Evolutionary conservation across 805 yeast genomes (phyloP), one percentile per base, ranked within the genome.

Genomic region (Cyberlindnera misumaiensis): DNA sequence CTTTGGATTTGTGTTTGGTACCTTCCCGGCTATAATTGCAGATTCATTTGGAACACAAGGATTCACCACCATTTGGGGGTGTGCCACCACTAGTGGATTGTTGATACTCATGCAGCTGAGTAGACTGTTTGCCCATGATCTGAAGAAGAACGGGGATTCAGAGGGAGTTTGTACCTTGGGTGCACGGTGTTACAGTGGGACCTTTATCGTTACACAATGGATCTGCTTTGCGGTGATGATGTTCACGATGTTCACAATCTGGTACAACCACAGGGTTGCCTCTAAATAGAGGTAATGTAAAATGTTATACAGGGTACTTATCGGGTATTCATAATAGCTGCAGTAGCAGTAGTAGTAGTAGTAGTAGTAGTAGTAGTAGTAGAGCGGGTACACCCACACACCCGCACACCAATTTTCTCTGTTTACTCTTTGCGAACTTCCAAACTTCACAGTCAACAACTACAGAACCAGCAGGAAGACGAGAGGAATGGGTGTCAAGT

Each of bases 51-150:
- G 89, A 2, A 71, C 84, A 0, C 66, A 61, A 6, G 71, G 77
- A 0, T 83, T 81, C 55, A 77, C 87, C 16, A 80, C 89, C 0
- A 68, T 80, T 1, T 83, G 93, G 90, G 87, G 90, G 0, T 60
- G 83, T 30, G 59, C 77, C 12, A 80, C 88, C 17, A 77, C 87
- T 0, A 89, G 89, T 7, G 86, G 87, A 1, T 59, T 81, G 15
- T 32, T 75, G 4, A 62, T 73, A 0, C 70, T 83, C 30, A 75
- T 73, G 48, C 36, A 65, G 3, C 64, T 82, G 44, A 76, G 79
- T 35, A 69, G 68, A 40, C 62, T 68, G 35, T 72, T 83, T 47
- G 87, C 86, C 2, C 40, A 48, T 9, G 70, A 73, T 25, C 68
- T 83, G 45, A 79, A 76, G 46, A 38, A 42, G 3, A 57, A 65